A percentile compares a stretch with the other conserved stretches of the same genome.
Evolutionary conservation across 345 rosid species (phyloP).

Genomic region (Nephelium lappaceum): DNA sequence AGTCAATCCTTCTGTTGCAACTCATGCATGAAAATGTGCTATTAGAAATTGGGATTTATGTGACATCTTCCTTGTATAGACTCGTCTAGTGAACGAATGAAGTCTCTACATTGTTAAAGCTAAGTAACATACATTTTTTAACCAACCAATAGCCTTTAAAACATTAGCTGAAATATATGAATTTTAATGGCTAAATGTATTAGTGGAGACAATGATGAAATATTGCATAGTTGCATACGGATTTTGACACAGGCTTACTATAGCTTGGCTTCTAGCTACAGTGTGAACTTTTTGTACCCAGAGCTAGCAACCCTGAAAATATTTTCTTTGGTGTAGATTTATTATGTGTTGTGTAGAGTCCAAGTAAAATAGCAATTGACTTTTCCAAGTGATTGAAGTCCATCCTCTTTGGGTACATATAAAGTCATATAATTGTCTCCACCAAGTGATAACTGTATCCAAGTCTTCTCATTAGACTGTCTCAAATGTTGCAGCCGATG

Average conservation of each 20-base stretch:
- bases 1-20: no score
- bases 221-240: no score
- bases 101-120: not conserved
- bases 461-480: not conserved
- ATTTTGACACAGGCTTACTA: no score
- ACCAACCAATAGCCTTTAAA: not conserved
- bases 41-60: no score
- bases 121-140: not conserved
- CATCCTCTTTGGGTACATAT: no score
- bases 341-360: not conserved
- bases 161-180: no score
- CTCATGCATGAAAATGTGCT: not conserved
- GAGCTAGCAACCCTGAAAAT: not conserved
- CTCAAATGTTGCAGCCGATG: no score
- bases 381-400: no score
- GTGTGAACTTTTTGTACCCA: not conserved
- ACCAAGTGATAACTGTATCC: not conserved
- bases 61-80: not conserved
- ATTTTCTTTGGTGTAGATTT: no score
- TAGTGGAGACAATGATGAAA: not conserved
- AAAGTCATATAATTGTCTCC: not conserved
- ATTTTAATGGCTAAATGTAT: not conserved
- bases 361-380: no score
- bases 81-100: not conserved
- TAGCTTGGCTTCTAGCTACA: not conserved